phyloP scores from a whole-genome alignment of 2,329 filamentous ascomycete species.

The Dactylellina drechsleri region DNA sequence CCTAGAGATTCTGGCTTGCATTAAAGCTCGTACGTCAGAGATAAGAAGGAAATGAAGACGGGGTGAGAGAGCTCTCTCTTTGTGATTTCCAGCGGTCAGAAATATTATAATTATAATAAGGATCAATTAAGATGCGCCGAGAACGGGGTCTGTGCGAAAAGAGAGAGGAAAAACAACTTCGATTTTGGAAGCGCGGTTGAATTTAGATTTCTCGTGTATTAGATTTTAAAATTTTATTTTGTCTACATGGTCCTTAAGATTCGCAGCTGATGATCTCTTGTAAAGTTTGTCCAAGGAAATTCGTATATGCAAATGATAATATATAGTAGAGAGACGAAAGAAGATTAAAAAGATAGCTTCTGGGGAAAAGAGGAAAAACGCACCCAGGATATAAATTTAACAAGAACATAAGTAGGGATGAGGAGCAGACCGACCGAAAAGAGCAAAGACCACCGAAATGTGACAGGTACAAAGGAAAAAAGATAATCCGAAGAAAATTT shows the following conservation, averaged over 20 bases:
- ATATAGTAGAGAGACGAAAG: constrained; percentile 26
- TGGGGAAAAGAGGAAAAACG: constrained; percentile 14
- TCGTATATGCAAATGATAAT: constrained; percentile 41
- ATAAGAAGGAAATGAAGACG: constrained; percentile 37
- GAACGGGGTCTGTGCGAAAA: constrained; percentile 5
- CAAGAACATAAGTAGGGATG: constrained; percentile 1
- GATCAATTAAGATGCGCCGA: constrained; percentile 19
- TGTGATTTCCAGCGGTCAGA: constrained; percentile 27
- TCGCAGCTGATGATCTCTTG: constrained; percentile 23
- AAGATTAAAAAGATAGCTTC: constrained; percentile 37
- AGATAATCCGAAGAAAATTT: constrained; percentile 24
- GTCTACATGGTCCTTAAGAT: constrained; percentile 18
- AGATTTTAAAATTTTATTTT: constrained; percentile 27
- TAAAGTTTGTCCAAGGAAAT: constrained; percentile 33
- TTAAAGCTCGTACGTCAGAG: constrained; percentile 16
- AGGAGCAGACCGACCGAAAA: background rate
- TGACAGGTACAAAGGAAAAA: constrained; percentile 24
- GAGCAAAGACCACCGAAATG: constrained; percentile 23
- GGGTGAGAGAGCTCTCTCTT: constrained; percentile 35
- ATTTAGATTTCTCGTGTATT: constrained; percentile 4
- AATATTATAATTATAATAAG: constrained; percentile 30
- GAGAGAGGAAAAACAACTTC: background rate
- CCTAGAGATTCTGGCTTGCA: constrained; percentile 17
- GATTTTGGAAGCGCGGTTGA: background rate
- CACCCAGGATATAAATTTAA: constrained; percentile 45